Evolutionary conservation across 495 filamentous ascomycete genomes (phyloP).

Genomic region (Physcia stellaris): DNA sequence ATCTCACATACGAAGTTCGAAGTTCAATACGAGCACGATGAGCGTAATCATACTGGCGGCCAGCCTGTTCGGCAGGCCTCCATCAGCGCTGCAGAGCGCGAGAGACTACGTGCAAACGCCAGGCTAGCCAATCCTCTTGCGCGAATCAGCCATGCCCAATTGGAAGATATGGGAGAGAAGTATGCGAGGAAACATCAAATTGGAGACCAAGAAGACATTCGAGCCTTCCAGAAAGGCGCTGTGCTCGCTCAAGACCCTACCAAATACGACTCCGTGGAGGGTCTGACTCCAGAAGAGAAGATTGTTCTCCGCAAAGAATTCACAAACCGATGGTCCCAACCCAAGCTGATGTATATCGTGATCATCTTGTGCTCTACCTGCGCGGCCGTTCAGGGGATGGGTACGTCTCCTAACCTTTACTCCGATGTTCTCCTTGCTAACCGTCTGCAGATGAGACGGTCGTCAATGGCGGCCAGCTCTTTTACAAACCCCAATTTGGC

Average conservation of each 20-base stretch:
- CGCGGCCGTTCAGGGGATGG: slow-evolving; percentile 60
- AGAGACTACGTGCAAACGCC: slow-evolving; percentile 38
- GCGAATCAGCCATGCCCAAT: slow-evolving; percentile 42
- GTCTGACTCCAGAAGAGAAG: slow-evolving; percentile 41
- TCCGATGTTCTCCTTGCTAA: slow-evolving; percentile 23
- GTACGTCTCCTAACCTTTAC: slow-evolving; percentile 23
- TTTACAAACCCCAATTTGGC: slow-evolving; percentile 43
- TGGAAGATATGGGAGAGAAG: slow-evolving; percentile 47
- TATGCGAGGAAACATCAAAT: slow-evolving; percentile 53
- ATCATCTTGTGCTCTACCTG: slow-evolving; percentile 48
- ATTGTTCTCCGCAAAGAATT: slow-evolving; percentile 47
- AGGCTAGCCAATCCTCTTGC: slow-evolving; percentile 60
- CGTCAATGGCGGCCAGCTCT: slow-evolving; percentile 66
- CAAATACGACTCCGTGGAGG: slow-evolving; percentile 37
- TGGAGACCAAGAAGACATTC: slow-evolving; percentile 45
- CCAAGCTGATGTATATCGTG: slow-evolving; percentile 53
- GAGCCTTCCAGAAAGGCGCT: slow-evolving; percentile 61
- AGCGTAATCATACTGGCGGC: not conserved
- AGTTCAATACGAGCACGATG: not conserved
- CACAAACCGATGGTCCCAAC: slow-evolving; percentile 60
- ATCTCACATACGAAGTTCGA: not conserved
- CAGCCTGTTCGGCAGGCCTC: slow-evolving; percentile 2
- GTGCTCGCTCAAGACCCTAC: slow-evolving; percentile 49
- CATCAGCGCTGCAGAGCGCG: slow-evolving; percentile 33
- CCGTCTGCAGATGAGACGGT: slow-evolving; percentile 64